Conservation (phyloP, 139 green algal species). For the Chlorella sp. region DNA sequence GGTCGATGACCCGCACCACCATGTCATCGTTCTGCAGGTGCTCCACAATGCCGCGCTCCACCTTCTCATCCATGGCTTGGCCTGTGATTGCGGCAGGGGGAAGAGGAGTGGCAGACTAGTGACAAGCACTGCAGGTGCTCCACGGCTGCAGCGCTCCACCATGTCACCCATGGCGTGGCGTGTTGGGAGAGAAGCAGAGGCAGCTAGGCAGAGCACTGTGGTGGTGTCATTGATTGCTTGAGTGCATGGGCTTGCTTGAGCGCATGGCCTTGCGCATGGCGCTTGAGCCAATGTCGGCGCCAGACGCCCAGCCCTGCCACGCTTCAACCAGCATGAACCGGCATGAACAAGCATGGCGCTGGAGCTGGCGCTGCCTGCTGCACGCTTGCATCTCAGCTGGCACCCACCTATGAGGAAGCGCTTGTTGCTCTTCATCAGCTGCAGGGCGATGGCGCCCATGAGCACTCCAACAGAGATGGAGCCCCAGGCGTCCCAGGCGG, state of each 20-base stretch:
- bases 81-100: no score
- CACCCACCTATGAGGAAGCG: slow-evolving; percentile 81
- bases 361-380: background rate
- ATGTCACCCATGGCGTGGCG: slow-evolving; percentile 35
- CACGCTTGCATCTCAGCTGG: background rate
- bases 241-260: no score
- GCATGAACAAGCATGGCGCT: no score
- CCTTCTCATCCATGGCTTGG: slow-evolving; percentile 34
- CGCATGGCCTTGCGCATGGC: no score
- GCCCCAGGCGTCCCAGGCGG: slow-evolving; percentile 85
- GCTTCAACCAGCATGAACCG: no score
- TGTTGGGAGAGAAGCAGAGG: background rate
- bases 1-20: slow-evolving; percentile 79
- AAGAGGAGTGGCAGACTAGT: no score
- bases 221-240: no score
- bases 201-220: no score
- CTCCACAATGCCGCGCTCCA: slow-evolving; percentile 54
- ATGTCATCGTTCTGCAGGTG: slow-evolving; percentile 56
- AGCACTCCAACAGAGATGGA: slow-evolving; percentile 86
- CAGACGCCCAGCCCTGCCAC: no score
- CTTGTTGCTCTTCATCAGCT: slow-evolving; percentile 90
- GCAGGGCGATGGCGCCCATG: slow-evolving; percentile 83
- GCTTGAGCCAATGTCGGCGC: no score
- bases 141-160: slow-evolving; percentile 52
- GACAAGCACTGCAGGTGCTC: no score